Percentiles rank a stretch among this genome's conserved stretches.
Evolutionary conservation across 345 rosid species (phyloP).

Genomic region (Hibiscus syriacus): DNA sequence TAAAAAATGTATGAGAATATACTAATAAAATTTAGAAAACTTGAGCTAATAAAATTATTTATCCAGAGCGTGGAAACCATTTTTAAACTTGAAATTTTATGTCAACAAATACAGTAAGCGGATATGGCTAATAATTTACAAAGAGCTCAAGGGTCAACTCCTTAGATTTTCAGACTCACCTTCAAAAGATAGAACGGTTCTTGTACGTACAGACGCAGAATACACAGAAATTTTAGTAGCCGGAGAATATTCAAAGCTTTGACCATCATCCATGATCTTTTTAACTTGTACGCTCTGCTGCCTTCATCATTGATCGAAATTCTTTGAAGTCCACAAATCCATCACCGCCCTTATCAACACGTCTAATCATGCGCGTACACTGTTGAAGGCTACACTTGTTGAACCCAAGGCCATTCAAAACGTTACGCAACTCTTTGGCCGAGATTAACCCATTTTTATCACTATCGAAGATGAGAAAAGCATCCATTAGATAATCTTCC

Average conservation of each 20-base stretch:
- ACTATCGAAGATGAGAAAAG: constrained; percentile 33
- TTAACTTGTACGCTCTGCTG: no score
- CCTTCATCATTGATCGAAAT: constrained; percentile 36
- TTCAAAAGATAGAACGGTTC: neutral
- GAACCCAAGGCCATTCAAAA: constrained; percentile 27
- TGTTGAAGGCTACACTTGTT: constrained; percentile 27
- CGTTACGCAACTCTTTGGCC: constrained; percentile 33
- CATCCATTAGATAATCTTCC: constrained; percentile 31
- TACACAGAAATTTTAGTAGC: neutral
- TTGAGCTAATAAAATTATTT: no score
- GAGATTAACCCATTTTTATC: constrained; percentile 44
- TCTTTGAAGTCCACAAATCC: constrained; percentile 46
- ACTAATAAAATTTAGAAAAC: no score
- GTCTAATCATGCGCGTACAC: constrained; percentile 40
- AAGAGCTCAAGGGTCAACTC: neutral
- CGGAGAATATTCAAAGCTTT: constrained; percentile 5
- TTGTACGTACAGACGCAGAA: neutral
- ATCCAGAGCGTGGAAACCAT: no score
- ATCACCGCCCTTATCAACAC: constrained; percentile 41
- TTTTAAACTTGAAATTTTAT: neutral
- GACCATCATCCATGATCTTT: no score
- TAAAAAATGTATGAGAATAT: no score
- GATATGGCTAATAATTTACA: neutral
- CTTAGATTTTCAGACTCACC: neutral
- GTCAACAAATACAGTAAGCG: neutral